Base-by-base conservation (phyloP, 2,329 filamentous ascomycete genomes). In the Fusarium algeriense region DNA sequence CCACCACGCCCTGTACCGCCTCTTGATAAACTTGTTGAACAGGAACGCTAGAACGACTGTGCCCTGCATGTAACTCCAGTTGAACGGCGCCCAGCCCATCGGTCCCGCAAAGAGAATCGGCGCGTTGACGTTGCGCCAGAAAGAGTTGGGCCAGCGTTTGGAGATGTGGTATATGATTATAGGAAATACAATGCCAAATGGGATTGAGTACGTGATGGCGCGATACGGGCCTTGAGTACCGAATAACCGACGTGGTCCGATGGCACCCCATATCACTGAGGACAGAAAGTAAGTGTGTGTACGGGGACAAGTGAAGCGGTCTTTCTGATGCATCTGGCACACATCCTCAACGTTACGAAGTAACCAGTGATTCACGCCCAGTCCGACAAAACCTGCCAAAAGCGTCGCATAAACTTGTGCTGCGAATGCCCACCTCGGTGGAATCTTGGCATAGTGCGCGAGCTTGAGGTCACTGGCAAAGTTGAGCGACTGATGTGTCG, bases 171-270 rank as follows among this genome's bases (percentile, higher is more conserved):
- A 78, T 8, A 67, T 44, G 3, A 48, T 9, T 12, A 77, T 52
- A 4, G 76, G 75, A 5, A 78, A 58, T 10, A 73, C 3, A 8
- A 69, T 13, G 1, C 73, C 76, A 0, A 75, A 6, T 0, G 72
- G 74, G 13, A 78, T 71, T 6, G 45, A 41, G 49, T 75, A 78
- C 2, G 61, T 71, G 37, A 75, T 20, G 2, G 63, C 40, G 2
- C 59, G 66, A 49, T 76, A 79, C 3, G 71, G 70, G 0, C 58
- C 72, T 34, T 67, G 52, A 2, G 40, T 48, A 1, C 70, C 75
- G 17, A 92, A 93, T 73, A 93, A 88, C 38, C 90, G 86, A 7
- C 83, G 80, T 1, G 91, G 91, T 0, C 91, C 91, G 60, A 93
- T 90, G 48, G 89, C 84, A 44, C 90, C 90, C 90, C 90, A 91